Evolutionary conservation across 78 protist genomes (phyloP), one percentile per base, ranked within the genome.

Genomic region (Parvularia atlantis): DNA sequence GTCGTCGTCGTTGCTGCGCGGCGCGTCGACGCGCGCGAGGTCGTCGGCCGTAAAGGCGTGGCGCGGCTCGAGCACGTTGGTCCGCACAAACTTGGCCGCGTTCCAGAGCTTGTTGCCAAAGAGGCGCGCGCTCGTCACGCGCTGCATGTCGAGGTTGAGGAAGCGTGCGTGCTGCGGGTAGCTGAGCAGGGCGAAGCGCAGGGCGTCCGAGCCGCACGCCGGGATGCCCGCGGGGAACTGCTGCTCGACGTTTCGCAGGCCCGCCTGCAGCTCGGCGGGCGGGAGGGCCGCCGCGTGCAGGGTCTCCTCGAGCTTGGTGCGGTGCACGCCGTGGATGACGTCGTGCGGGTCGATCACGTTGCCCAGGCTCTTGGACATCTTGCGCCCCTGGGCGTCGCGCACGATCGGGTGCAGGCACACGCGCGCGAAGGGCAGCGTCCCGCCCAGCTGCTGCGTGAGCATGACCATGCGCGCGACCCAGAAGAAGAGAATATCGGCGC

Each of bases 391-490:
- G 30, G 89, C 81, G 17, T 85, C 89, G 33, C 99, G 68, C 30
- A 96, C 91, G 83, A 96, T 78, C 22, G 97, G 61, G 76, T 96
- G 99, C 50, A 96, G 85, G 78, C 56, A 87, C 43, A 96, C 91
- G 35, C 68, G 43, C 54, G 74, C 52, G 84, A 97, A 97, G 31
- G 81, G 81, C 28, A 94, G 60, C 73, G 86, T 37, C 52, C 74
- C 96, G 22, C 88, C 87, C 40, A 97, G 86, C 58, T 70, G 54
- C 46, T 80, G 73, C 58, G 90, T 60, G 89, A 94, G 77, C 98
- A 98, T 93, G 30, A 98, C 98, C 99, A 98, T 98, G 28, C 99
- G 78, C 13, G 99, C 99, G 13, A 96, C 99, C 99, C 99, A 98
- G 92, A 98, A 98, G 98, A 98, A 98, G 36, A 98, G 75, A 61